A percentile compares a stretch with the other conserved stretches of the same genome.
Evolutionary conservation across 495 filamentous ascomycete genomes (phyloP).

Genomic region (Parmelia sp.): DNA sequence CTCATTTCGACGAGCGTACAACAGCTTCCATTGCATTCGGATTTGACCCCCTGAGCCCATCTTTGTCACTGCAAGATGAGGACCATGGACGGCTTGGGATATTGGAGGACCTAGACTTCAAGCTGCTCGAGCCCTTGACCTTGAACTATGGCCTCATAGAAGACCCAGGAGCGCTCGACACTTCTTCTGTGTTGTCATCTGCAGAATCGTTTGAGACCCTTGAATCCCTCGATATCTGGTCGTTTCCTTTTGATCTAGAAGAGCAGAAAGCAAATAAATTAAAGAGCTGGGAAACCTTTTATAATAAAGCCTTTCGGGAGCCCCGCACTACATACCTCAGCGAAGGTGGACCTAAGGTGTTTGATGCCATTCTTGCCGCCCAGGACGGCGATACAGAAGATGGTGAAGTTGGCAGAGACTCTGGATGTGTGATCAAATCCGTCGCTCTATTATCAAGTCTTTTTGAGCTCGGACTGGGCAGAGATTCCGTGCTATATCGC

Average conservation of each 20-base stretch:
- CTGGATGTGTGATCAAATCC: conserved; percentile 21
- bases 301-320: conserved; percentile 38
- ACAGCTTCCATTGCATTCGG: conserved; percentile 36
- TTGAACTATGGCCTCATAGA: conserved; percentile 24
- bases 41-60: conserved; percentile 35
- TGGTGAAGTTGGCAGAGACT: background rate
- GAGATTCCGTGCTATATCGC: conserved; percentile 70
- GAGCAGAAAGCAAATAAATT: conserved; percentile 34
- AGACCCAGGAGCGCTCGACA: conserved; percentile 18
- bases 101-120: conserved; percentile 9
- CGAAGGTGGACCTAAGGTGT: conserved; percentile 65
- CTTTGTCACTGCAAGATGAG: background rate
- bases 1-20: conserved; percentile 35
- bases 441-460: conserved; percentile 33
- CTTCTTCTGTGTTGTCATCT: conserved; percentile 13
- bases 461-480: conserved; percentile 67
- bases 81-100: conserved; percentile 1
- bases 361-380: conserved; percentile 58
- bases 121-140: conserved; percentile 6
- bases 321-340: conserved; percentile 59
- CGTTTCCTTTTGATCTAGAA: conserved; percentile 25
- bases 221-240: conserved; percentile 52
- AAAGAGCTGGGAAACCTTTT: conserved; percentile 70
- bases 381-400: conserved; percentile 14
- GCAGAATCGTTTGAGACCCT: conserved; percentile 27